phyloP scores from a whole-genome alignment of 2,329 filamentous ascomycete genomes.

The Calonectria leucothoes region DNA sequence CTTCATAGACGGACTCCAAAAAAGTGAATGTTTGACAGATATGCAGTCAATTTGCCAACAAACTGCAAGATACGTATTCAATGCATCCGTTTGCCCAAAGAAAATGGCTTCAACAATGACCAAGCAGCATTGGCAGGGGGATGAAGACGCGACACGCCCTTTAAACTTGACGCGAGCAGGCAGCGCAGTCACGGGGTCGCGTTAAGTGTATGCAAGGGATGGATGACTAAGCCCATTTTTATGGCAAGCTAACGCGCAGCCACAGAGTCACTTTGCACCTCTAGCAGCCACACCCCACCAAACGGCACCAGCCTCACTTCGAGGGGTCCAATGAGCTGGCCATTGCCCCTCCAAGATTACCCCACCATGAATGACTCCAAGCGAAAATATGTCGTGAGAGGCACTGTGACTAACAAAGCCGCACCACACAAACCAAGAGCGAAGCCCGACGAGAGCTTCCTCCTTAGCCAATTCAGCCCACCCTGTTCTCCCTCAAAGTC shows the following conservation, averaged over 20 bases:
- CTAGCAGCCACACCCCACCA: neutral
- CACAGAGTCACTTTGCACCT: constrained; percentile 4
- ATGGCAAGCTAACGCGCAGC: neutral
- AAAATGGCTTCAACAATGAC: constrained; percentile 22
- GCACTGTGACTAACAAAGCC: constrained; percentile 19
- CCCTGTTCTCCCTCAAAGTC: constrained; percentile 57
- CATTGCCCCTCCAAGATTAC: constrained; percentile 37
- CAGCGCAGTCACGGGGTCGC: constrained; percentile 48
- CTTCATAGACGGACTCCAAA: neutral
- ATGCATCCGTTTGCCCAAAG: constrained; percentile 15
- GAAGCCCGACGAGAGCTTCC: constrained; percentile 42
- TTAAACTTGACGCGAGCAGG: constrained; percentile 47
- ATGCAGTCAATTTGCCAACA: neutral
- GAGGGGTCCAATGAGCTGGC: constrained; percentile 12
- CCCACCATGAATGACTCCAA: constrained; percentile 33
- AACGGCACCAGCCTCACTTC: neutral
- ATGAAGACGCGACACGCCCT: constrained; percentile 14
- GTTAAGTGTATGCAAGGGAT: constrained; percentile 15
- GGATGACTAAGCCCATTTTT: neutral
- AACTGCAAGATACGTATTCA: neutral
- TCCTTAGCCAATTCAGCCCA: constrained; percentile 29
- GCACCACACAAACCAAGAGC: constrained; percentile 21
- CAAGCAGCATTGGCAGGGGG: constrained; percentile 4
- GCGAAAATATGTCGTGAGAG: constrained; percentile 32
- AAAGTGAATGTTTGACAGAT: neutral